These are phyloP conservation scores for Vachellia pachyceras DNA, from an alignment of 306 rosid species.

Conservation along the genomic window DNA sequence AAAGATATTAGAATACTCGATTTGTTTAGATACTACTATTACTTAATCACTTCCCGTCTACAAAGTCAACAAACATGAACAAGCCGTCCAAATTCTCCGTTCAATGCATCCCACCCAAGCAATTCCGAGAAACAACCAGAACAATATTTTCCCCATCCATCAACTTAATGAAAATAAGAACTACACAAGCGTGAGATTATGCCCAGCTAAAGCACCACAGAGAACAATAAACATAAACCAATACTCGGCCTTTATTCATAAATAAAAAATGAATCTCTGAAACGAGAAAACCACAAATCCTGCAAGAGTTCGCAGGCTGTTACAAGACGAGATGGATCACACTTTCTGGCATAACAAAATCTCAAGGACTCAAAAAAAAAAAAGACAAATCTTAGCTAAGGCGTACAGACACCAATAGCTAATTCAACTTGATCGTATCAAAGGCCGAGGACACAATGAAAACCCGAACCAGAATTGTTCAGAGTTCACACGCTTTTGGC, in stretches of 20 bases:
- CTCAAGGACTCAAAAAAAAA: background rate
- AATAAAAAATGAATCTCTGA: background rate
- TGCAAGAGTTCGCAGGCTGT: background rate
- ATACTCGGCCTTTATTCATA: background rate
- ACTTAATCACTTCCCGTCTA: background rate
- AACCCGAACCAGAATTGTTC: background rate
- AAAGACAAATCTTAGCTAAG: background rate
- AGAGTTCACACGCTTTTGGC: slow-evolving; percentile 6
- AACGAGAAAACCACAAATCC: background rate
- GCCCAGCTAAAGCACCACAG: background rate
- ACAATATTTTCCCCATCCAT: background rate
- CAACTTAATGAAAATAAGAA: background rate
- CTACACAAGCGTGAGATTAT: background rate
- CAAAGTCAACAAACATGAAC: background rate
- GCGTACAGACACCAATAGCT: background rate
- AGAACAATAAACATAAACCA: background rate
- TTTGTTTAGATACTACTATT: background rate
- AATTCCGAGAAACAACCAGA: too few species aligned
- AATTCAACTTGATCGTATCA: slow-evolving; percentile 10
- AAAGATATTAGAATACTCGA: background rate
- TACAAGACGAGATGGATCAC: background rate
- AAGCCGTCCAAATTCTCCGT: background rate
- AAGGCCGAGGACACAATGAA: background rate
- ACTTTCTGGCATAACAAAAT: background rate
- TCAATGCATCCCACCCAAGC: background rate